Base-by-base conservation (phyloP, 2,329 filamentous ascomycete genomes). In the Calonectria fujianensis region DNA sequence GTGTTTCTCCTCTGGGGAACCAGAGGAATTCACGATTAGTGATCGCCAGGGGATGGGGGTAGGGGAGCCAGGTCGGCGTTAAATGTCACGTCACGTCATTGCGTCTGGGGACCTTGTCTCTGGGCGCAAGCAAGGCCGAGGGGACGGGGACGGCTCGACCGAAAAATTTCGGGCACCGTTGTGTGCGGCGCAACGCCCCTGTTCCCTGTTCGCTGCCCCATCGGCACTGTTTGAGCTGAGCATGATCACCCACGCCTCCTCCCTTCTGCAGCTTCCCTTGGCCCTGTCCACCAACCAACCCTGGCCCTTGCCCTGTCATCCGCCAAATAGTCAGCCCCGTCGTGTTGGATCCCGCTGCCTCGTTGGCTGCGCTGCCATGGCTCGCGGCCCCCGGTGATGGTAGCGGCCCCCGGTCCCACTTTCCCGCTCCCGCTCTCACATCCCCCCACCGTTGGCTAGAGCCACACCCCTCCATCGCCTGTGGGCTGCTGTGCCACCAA, bases 101-200 rank as follows among this genome's bases (percentile, higher is more conserved):
- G 39, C 24, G 70, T 27, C 57, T 31, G 35, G 32, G 31, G 31
- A 13, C 35, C 67, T 59, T 59, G 61, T 66, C 32, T 71, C 29
- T 63, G 52, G 27, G 20, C 24, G 57, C n/a, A 35, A 61, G 57
- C 57, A n/a, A 61, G 57, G n/a, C 35, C 35, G 57, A 61, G 24
- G 20, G 35, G 51, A 61, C n/a, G n/a, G 57, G 57, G 57, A 61
- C 57, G 57, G 35, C 57, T 51, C 45, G 76, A 77, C 80, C 80
- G 80, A 81, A 79, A 74, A 68, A 57, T 74, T 79, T 81, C 80
- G 80, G 80, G 77, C 77, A 70, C 74, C 73, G 78, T 80, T 79
- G 74, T 71, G 70, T 69, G 77, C 72, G 73, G 75, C 69, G 63
- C 70, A 24, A 59, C 37, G 39, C 52, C 63, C 65, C 50, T 27